Evolutionary conservation across 495 filamentous ascomycete genomes (phyloP).

Genomic region (Lasiosphaeria hispida): DNA sequence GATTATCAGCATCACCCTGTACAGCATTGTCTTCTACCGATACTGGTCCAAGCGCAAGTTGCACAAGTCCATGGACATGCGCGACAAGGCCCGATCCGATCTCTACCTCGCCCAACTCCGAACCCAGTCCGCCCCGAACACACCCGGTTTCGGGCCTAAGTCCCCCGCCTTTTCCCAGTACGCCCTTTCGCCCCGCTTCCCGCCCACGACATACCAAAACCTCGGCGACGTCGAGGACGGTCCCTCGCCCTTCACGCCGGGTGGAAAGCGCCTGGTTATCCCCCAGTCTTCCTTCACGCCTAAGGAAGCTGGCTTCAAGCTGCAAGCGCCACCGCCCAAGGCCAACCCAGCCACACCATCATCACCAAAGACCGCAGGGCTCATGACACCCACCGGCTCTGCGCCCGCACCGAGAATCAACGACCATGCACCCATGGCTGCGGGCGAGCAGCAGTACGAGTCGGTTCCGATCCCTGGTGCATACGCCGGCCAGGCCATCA

Average conservation of each 20-base stretch:
- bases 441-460: constrained; percentile 65
- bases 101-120: constrained; percentile 94
- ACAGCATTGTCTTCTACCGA: constrained; percentile 92
- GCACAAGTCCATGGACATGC: constrained; percentile 91
- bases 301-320: constrained; percentile 61
- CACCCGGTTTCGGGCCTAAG: constrained; percentile 76
- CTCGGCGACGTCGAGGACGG: constrained; percentile 48
- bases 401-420: constrained; percentile 27
- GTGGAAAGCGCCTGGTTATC: constrained; percentile 37
- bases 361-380: constrained; percentile 51
- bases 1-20: constrained; percentile 84
- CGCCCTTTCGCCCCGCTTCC: constrained; percentile 54
- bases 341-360: constrained; percentile 72
- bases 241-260: constrained; percentile 47
- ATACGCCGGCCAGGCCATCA: constrained; percentile 48
- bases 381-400: constrained; percentile 17
- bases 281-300: constrained; percentile 45
- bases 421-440: constrained; percentile 52
- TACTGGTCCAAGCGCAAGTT: constrained; percentile 93
- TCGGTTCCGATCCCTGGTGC: constrained; percentile 66
- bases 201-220: constrained; percentile 47
- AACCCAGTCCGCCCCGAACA: constrained; percentile 90
- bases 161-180: constrained; percentile 54
- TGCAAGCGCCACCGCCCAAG: constrained; percentile 78
- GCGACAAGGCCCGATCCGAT: constrained; percentile 89